Conservation (phyloP, 495 filamentous ascomycete species). For the Letharia columbiana region DNA sequence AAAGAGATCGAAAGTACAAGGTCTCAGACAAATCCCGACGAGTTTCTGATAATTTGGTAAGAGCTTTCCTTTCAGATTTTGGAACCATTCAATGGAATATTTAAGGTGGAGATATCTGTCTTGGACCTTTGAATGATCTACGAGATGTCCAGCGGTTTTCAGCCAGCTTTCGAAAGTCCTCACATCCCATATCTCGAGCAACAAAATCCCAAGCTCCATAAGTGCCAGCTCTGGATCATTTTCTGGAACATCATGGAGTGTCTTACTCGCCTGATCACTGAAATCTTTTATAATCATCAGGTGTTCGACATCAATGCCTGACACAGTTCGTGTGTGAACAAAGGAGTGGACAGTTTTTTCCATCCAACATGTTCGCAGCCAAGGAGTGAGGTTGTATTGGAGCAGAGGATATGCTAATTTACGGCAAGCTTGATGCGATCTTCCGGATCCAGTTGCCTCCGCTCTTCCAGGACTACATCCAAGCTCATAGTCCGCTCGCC, state of each 20-base stretch:
- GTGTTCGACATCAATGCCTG: conserved; percentile 9
- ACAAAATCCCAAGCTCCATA: background rate
- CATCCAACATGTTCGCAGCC: conserved; percentile 6
- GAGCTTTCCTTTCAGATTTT: conserved; percentile 9
- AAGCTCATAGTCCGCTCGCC: conserved; percentile 1
- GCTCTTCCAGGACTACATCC: background rate
- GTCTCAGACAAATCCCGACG: conserved; percentile 8
- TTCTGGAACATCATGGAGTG: background rate
- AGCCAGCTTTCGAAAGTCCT: background rate
- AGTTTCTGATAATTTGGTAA: conserved; percentile 8
- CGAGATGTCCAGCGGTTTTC: background rate
- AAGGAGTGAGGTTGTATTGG: conserved; percentile 6
- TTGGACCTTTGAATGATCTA: background rate
- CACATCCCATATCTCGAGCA: background rate
- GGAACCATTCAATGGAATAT: conserved; percentile 8
- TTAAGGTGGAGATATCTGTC: background rate
- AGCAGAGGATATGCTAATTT: conserved; percentile 3
- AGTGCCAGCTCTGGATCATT: background rate
- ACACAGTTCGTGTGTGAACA: background rate
- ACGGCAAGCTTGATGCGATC: conserved; percentile 9
- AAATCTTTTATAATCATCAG: background rate
- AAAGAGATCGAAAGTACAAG: background rate
- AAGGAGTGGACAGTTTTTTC: background rate
- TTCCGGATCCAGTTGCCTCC: conserved; percentile 4
- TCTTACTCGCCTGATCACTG: background rate